Evolutionary conservation across 148 eudicot species (phyloP), one percentile per base, ranked within the genome.

Genomic region (Suaeda aralocaspica): DNA sequence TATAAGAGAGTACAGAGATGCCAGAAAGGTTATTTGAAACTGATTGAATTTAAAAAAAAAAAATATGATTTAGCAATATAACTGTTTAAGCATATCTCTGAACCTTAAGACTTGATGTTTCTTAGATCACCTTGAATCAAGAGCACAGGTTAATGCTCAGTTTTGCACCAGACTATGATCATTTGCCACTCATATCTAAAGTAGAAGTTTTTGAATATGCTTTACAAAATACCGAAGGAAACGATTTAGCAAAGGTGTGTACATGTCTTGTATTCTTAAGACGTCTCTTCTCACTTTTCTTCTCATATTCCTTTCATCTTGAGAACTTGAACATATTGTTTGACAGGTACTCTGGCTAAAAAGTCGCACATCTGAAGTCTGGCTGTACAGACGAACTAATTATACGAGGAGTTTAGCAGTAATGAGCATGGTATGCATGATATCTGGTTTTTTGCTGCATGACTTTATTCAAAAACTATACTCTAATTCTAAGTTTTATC

Each of bases 331-430:
- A 48, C 59, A 71, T 71, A 18, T 65, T 69, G 15, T 61, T 44
- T 59, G 34, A 61, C 72, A 95, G 99, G 92, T 95, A 33, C 92
- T 95, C 30, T 95, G 99, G 99, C 83, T 91, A 74, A 95, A 94
- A 81, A 91, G 99, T 72, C 99, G 97, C 69, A 91, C 97, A 67
- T 95, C 99, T 48, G 99, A 95, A 79, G 86, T 91, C 70, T 95
- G 99, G 99, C 79, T 95, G 29, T 84, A 89, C 82, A 83, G 99
- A 71, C 85, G 99, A 78, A 95, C 99, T 59, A 91, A 91, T 82
- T 95, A 89, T 77, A 91, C 99, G 10, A 88, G 99, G 83, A 95
- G 99, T 83, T 88, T 95, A 79, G 99, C 99, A 18, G 99, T 95
- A 70, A 95, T 95, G 99, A 95, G 99, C 87, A 95, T 95, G 99